A percentile compares a stretch with the other conserved stretches of the same genome.
phyloP scores from a whole-genome alignment of 2,329 filamentous ascomycete genomes.

The Penicillium sp. region DNA sequence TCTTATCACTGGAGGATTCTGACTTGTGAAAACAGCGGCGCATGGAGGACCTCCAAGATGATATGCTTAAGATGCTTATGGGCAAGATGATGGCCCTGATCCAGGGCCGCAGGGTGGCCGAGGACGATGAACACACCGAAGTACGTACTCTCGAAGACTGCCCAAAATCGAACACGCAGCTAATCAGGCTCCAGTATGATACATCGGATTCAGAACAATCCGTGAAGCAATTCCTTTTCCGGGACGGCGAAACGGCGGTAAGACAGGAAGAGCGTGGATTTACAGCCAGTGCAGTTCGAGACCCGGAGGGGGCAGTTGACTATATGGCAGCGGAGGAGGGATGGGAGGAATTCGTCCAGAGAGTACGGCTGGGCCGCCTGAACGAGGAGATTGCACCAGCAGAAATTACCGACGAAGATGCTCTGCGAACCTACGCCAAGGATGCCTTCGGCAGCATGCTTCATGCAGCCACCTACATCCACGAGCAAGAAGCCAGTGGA shows the following conservation, averaged over 20 bases:
- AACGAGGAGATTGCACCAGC: conserved; percentile 35
- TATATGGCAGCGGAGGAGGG: conserved; percentile 30
- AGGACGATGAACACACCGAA: conserved; percentile 23
- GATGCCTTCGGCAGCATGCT: conserved; percentile 23
- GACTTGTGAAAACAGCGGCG: conserved; percentile 5
- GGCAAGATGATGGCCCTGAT: conserved; percentile 18
- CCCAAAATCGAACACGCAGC: background rate
- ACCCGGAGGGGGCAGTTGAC: conserved; percentile 27
- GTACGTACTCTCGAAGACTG: conserved; percentile 4
- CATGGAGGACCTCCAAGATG: conserved; percentile 12
- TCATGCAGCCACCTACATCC: conserved; percentile 23
- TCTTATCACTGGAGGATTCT: background rate
- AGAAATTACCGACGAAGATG: conserved; percentile 19
- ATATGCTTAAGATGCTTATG: conserved; percentile 14
- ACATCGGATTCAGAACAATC: conserved; percentile 24
- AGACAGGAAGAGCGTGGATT: conserved; percentile 29
- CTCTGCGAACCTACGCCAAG: conserved; percentile 20
- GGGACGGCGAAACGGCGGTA: conserved; percentile 15
- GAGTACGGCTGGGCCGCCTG: conserved; percentile 33
- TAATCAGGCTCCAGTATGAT: conserved; percentile 20
- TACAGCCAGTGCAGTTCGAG: conserved; percentile 29
- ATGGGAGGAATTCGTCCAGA: conserved; percentile 37
- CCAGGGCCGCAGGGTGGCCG: conserved; percentile 14
- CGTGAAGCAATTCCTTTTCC: conserved; percentile 21
- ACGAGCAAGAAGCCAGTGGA: conserved; percentile 5